These are phyloP conservation scores for Avicennia marina DNA, from an alignment of 257 asterid species.

Conservation along the genomic window DNA sequence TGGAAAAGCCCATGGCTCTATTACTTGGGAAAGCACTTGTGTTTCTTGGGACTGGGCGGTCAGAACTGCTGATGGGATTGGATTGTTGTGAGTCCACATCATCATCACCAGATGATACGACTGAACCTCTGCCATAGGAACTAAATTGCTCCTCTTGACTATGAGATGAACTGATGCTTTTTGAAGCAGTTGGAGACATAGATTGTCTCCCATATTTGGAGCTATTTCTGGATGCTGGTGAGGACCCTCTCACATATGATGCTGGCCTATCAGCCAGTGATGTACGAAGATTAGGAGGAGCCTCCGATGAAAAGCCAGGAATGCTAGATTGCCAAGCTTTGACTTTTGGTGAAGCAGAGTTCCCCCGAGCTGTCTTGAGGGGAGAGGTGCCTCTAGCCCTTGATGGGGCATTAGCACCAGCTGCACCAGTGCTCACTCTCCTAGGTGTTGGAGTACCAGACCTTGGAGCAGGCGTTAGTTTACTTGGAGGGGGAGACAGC, in stretches of 20 bases:
- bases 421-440: constrained; percentile 78
- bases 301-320: constrained; percentile 85
- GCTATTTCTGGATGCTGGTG: constrained; percentile 90
- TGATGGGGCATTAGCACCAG: constrained; percentile 35
- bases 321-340: constrained; percentile 78
- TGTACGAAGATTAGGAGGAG: constrained; percentile 96
- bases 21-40: constrained; percentile 38
- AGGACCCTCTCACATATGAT: constrained; percentile 90
- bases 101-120: constrained; percentile 93
- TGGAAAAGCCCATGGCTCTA: constrained; percentile 47
- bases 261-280: constrained; percentile 93
- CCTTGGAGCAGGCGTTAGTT: constrained; percentile 53
- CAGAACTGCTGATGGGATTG: constrained; percentile 49
- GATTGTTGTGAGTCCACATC: constrained; percentile 74
- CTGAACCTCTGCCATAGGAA: constrained; percentile 70
- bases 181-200: constrained; percentile 86
- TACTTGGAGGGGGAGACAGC: constrained; percentile 73
- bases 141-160: constrained; percentile 77
- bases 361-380: constrained; percentile 63
- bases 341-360: constrained; percentile 82
- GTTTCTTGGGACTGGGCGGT: constrained; percentile 49
- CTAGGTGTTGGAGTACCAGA: constrained; percentile 65
- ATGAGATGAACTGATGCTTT: constrained; percentile 72
- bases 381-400: constrained; percentile 79
- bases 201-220: constrained; percentile 76